Conservation (phyloP, 2,329 filamentous ascomycete species). For the Clathrospora elynae region DNA sequence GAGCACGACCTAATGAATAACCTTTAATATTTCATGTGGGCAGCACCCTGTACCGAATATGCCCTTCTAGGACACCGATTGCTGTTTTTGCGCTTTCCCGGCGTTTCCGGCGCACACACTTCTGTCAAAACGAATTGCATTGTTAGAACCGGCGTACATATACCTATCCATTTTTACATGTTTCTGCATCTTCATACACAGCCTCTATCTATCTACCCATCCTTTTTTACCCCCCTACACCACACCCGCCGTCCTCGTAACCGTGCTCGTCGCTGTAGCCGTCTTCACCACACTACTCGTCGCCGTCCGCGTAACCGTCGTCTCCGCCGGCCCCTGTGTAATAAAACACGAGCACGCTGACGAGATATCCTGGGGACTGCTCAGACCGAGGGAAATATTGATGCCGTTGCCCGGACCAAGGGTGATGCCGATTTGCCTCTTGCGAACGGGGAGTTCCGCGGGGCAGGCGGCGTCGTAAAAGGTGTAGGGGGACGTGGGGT, state of each 20-base stretch:
- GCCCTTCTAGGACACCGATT: no score
- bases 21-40: no score
- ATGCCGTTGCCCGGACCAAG: conserved; percentile 17
- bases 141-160: no score
- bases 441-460: conserved; percentile 35
- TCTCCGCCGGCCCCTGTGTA: conserved; percentile 29
- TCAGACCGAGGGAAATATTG: conserved; percentile 34
- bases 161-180: no score
- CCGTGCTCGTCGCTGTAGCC: conserved; percentile 30
- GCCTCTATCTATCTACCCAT: no score
- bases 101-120: no score
- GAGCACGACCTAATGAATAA: no score
- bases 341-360: conserved; percentile 44
- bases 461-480: conserved; percentile 41
- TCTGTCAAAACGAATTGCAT: no score
- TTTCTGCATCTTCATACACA: no score
- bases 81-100: no score
- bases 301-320: conserved; percentile 32
- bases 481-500: conserved; percentile 43
- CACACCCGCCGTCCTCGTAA: conserved; percentile 12
- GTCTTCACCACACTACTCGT: conserved; percentile 26
- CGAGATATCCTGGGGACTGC: conserved; percentile 22
- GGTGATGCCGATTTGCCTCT: conserved; percentile 30
- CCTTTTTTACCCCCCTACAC: conserved; percentile 5
- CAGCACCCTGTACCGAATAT: no score